Base-by-base conservation (phyloP, 2,329 filamentous ascomycete species). In the Penicillium sp. region DNA sequence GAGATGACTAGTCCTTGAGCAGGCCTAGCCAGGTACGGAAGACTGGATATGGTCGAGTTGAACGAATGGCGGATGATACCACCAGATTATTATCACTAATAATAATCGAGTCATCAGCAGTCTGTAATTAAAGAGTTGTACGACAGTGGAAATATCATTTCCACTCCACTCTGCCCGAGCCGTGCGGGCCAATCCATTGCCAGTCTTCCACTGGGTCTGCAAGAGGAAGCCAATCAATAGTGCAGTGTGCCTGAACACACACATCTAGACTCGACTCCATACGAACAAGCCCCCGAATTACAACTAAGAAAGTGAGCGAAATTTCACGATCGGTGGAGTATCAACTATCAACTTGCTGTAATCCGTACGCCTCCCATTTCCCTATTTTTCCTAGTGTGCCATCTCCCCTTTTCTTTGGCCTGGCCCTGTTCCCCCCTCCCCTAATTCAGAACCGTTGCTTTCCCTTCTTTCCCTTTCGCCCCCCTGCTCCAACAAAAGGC, bases 401-500 rank as follows among this genome's bases (percentile, higher is more conserved):
- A 50, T 54, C 55, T 51, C 41, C 49, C 49, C 50, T 58, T 57
- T 61, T 55, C 54, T 43, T 36, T 18, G 22, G 24, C 18, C 18
- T 35, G 37, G 19, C 2, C n/a, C 33, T 57, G 60, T 59, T 57
- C 7, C 24, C 60, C 63, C 60, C 62, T 60, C 59, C 22, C 22
- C 22, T 22, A 22, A 22, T 4, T 22, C 22, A 22, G 2, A 62
- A 62, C 60, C 52, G 50, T 59, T 54, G 55, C 60, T 64, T 37
- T 56, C 54, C 31, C 50, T 49, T 63, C 22, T 4, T 22, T 22
- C 22, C 22, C 22, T 22, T n/a, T n/a, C n/a, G n/a, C n/a, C 41
- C 49, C 41, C 52, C 50, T 60, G 51, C 52, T 66, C 61, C 47
- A 66, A 61, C 65, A 68, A 68, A 68, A 67, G 66, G 63, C 65